Conservation (phyloP, 495 filamentous ascomycete genomes). For the Hypomontagnella monticulosa region DNA sequence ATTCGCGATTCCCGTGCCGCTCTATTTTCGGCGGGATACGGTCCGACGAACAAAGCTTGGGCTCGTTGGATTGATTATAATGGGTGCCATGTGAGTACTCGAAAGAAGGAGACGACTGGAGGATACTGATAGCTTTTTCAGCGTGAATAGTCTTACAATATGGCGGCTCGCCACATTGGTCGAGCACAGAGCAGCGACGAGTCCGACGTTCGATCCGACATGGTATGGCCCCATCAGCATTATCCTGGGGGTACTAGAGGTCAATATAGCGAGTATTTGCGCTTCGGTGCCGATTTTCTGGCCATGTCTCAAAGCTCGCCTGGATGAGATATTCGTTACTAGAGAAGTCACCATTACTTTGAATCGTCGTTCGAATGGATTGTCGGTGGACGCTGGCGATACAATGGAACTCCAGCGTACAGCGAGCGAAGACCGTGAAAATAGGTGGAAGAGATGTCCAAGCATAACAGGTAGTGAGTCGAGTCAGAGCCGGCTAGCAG, state of each 20-base stretch:
- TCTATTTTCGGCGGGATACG: conserved; percentile 41
- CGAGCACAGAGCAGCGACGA: conserved; percentile 38
- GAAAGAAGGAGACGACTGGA: too few relatives aligned
- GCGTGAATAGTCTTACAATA: conserved; percentile 44
- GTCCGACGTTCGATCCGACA: conserved; percentile 46
- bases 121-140: conserved; percentile 25
- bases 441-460: conserved; percentile 31
- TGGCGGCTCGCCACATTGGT: conserved; percentile 47
- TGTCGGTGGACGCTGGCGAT: conserved; percentile 25
- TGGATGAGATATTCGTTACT: conserved; percentile 49
- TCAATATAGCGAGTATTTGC: conserved; percentile 46
- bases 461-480: conserved; percentile 38
- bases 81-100: conserved; percentile 37
- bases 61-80: conserved; percentile 36
- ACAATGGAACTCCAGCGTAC: conserved; percentile 27
- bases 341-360: conserved; percentile 42
- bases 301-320: conserved; percentile 35
- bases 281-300: conserved; percentile 51
- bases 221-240: conserved; percentile 46
- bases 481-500: conserved; percentile 26
- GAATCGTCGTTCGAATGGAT: conserved; percentile 22
- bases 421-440: conserved; percentile 13
- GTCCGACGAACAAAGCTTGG: conserved; percentile 36
- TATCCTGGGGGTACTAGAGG: conserved; percentile 44
- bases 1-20: conserved; percentile 40